Evolutionary conservation across 495 filamentous ascomycete genomes (phyloP), one percentile per base, ranked within the genome.

Genomic region (Aspergillus biplanus): DNA sequence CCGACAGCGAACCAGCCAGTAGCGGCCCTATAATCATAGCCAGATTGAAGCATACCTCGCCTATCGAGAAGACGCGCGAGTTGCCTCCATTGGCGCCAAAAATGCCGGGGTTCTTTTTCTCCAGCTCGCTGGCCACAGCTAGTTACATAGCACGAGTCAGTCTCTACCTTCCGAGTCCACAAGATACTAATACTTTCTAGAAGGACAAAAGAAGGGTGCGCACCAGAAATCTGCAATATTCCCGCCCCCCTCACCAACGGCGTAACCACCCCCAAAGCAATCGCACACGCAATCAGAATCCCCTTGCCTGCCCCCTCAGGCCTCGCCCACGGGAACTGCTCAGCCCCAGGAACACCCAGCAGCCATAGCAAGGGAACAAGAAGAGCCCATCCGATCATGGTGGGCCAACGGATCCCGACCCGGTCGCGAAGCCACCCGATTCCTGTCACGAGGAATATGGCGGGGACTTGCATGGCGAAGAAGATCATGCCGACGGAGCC

Each of bases 1-100:
- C 70, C 0, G 69, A 65, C 7, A 81, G 46, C 11, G 62, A 57
- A 0, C 74, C 75, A 0, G 75, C 69, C 32, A 80, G 34, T n/a
- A 80, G 53, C 0, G 78, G 78, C 1, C 78, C 78, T 7, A 70
- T 54, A 15, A 79, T 63, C 7, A 71, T 59, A 0, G 78, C 79
- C 12, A 61, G 48, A 13, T 71, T 78, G 53, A 68, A 79, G n/a
- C 70, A 71, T 56, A 80, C 66, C 35, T 70, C 72, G 35, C 71
- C 69, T 18, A 79, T 56, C 1, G 76, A 67, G 42, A 75, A 67
- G n/a, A 72, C 78, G 32, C 75, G 71, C 6, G 78, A 77, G 33
- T 75, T 75, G 0, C 75, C 76, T 7, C 75, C 76, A 34, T 73
- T 64, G 2, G 63, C 64, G 6, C 77, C 76, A 31, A 76, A 78